Evolutionary conservation across 805 yeast species (phyloP).

Genomic region (Metschnikowia orientalis): DNA sequence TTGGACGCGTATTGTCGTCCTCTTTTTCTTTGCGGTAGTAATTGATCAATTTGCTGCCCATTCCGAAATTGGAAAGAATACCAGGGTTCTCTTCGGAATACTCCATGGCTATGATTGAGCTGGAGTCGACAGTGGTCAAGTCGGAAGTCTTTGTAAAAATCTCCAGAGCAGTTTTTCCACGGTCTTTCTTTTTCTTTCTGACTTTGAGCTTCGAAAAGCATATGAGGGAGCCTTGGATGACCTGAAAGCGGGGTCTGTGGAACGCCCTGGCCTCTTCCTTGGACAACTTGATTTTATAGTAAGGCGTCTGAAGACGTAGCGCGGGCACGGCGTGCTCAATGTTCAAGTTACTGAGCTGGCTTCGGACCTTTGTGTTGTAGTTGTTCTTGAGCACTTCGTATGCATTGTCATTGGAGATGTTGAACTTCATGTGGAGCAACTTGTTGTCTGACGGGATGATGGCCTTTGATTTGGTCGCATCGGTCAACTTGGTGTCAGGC

Average conservation of each 20-base stretch:
- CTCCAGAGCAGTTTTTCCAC: conserved; percentile 75
- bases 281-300: conserved; percentile 72
- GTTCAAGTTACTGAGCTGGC: conserved; percentile 83
- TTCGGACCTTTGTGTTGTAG: conserved; percentile 86
- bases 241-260: conserved; percentile 73
- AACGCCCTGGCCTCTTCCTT: conserved; percentile 67
- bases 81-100: conserved; percentile 87
- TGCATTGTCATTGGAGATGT: conserved; percentile 82
- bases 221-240: conserved; percentile 74
- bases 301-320: conserved; percentile 79
- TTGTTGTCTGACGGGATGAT: conserved; percentile 52
- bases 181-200: conserved; percentile 85
- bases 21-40: conserved; percentile 82
- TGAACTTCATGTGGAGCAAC: conserved; percentile 57
- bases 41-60: conserved; percentile 91
- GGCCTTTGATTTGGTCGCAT: conserved; percentile 26
- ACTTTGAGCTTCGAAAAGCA: conserved; percentile 69
- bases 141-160: conserved; percentile 68
- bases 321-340: conserved; percentile 94
- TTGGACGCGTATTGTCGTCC: conserved; percentile 83
- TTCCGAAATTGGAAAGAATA: conserved; percentile 82
- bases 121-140: conserved; percentile 79
- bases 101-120: conserved; percentile 73
- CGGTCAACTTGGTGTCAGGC: conserved; percentile 30
- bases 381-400: conserved; percentile 80